A percentile compares a stretch with the other conserved stretches of the same genome.
Conservation (phyloP, 768 basidiomycete species). For the Mrakia blollopis region DNA sequence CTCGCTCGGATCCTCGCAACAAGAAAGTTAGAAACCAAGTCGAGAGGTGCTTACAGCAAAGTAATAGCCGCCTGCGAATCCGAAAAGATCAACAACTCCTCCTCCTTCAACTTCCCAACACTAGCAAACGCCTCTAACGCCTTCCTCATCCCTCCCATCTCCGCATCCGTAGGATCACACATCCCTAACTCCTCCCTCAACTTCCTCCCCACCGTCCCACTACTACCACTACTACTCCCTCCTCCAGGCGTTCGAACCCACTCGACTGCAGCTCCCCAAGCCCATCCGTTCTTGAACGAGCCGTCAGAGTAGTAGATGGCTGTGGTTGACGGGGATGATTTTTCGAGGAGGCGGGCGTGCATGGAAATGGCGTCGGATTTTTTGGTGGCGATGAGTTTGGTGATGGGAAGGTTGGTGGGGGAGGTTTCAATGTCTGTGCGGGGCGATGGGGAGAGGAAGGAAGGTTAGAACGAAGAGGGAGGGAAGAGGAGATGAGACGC, state of each 20-base stretch:
- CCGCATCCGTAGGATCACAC: slow-evolving; percentile 41
- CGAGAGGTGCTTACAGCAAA: slow-evolving; percentile 30
- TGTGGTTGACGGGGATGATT: background rate
- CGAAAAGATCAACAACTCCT: slow-evolving; percentile 42
- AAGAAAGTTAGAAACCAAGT: background rate
- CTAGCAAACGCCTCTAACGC: slow-evolving; percentile 41
- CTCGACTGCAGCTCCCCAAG: slow-evolving; percentile 43
- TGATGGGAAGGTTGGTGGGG: slow-evolving; percentile 31
- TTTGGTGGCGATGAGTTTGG: slow-evolving; percentile 31
- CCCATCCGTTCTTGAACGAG: slow-evolving; percentile 32
- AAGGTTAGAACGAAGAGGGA: too few relatives aligned
- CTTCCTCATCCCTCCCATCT: slow-evolving; percentile 42
- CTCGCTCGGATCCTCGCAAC: background rate
- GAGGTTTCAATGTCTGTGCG: slow-evolving; percentile 25
- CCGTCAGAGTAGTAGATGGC: slow-evolving; percentile 32
- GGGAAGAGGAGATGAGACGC: background rate
- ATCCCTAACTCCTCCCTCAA: slow-evolving; percentile 39
- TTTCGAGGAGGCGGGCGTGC: slow-evolving; percentile 29
- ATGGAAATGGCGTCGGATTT: slow-evolving; percentile 31
- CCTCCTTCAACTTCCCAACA: slow-evolving; percentile 19
- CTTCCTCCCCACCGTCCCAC: slow-evolving; percentile 37
- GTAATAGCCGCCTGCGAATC: slow-evolving; percentile 43
- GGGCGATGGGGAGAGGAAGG: background rate
- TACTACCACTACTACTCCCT: too few relatives aligned
- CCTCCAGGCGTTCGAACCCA: slow-evolving; percentile 36